phyloP scores from a whole-genome alignment of 1,284 basidiomycete species.

The Cutaneotrichosporon cyanovorans region DNA sequence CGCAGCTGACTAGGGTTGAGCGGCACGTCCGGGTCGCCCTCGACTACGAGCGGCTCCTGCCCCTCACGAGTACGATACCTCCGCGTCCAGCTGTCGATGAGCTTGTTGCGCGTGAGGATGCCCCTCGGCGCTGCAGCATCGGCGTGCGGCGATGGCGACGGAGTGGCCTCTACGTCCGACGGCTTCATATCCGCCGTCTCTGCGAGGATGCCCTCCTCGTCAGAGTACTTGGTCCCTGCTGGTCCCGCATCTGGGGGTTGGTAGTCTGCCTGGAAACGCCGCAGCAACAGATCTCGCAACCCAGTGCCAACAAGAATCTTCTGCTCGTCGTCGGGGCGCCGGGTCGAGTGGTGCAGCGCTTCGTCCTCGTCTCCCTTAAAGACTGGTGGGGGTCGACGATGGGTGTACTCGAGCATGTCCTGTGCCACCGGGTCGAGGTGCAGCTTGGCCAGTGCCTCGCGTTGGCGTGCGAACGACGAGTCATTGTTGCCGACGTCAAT shows the following conservation, averaged over 20 bases:
- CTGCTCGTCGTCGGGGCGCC: constrained; percentile 27
- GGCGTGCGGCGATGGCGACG: constrained; percentile 14
- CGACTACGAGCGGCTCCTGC: constrained; percentile 55
- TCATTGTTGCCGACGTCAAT: constrained; percentile 65
- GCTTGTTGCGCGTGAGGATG: constrained; percentile 60
- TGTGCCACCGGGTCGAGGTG: constrained; percentile 53
- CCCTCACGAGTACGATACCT: constrained; percentile 55
- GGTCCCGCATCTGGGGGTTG: constrained; percentile 10
- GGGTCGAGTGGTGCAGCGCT: neutral
- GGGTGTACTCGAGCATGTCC: constrained; percentile 32
- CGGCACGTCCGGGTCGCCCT: constrained; percentile 69
- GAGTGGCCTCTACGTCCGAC: constrained; percentile 31
- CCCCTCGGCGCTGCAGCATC: constrained; percentile 38
- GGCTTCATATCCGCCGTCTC: constrained; percentile 20
- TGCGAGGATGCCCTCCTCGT: constrained; percentile 1
- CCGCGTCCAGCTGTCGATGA: constrained; percentile 66
- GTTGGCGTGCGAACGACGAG: constrained; percentile 62
- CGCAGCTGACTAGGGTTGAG: constrained; percentile 72
- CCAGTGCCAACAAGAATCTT: constrained; percentile 59
- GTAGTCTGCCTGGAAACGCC: constrained; percentile 47
- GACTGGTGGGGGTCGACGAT: neutral
- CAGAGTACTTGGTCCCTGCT: neutral
- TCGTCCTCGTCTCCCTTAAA: neutral
- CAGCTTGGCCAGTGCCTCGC: constrained; percentile 57
- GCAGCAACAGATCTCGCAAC: constrained; percentile 60